These are phyloP conservation scores for Seiridium cupressi DNA, from an alignment of 2,329 filamentous ascomycete species.

Conservation along the genomic window DNA sequence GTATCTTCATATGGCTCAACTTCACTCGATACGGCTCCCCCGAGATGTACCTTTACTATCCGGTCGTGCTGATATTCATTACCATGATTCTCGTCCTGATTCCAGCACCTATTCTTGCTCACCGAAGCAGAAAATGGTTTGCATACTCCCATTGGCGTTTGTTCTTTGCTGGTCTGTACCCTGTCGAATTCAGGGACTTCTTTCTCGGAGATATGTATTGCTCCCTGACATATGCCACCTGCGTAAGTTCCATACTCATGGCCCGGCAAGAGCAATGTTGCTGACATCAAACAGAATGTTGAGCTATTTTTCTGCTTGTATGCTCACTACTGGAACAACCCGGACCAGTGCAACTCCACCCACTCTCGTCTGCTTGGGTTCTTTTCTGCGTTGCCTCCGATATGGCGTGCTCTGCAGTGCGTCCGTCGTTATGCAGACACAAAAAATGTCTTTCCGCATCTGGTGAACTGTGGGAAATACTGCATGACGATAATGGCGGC, in stretches of 20 bases:
- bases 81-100: slow-evolving; percentile 70
- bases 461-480: slow-evolving; percentile 93
- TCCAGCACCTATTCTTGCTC: slow-evolving; percentile 71
- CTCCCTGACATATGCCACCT: slow-evolving; percentile 86
- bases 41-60: slow-evolving; percentile 80
- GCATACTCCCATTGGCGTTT: slow-evolving; percentile 88
- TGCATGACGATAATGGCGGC: slow-evolving; percentile 78
- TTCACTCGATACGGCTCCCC: slow-evolving; percentile 68
- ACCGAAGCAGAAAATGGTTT: slow-evolving; percentile 80
- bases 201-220: slow-evolving; percentile 98
- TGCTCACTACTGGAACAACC: slow-evolving; percentile 71
- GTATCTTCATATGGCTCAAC: slow-evolving; percentile 85
- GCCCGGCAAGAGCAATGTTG: neutral
- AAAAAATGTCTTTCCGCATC: slow-evolving; percentile 82
- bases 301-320: slow-evolving; percentile 96
- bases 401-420: slow-evolving; percentile 91
- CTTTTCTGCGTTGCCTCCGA: slow-evolving; percentile 75
- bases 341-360: slow-evolving; percentile 77
- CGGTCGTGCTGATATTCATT: slow-evolving; percentile 72
- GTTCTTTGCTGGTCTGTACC: slow-evolving; percentile 80
- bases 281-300: slow-evolving; percentile 62
- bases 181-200: slow-evolving; percentile 96
- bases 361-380: slow-evolving; percentile 85
- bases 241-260: slow-evolving; percentile 53
- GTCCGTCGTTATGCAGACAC: slow-evolving; percentile 87